Conservation (phyloP, 2,329 filamentous ascomycete species). For the Fusarium nygamai region DNA sequence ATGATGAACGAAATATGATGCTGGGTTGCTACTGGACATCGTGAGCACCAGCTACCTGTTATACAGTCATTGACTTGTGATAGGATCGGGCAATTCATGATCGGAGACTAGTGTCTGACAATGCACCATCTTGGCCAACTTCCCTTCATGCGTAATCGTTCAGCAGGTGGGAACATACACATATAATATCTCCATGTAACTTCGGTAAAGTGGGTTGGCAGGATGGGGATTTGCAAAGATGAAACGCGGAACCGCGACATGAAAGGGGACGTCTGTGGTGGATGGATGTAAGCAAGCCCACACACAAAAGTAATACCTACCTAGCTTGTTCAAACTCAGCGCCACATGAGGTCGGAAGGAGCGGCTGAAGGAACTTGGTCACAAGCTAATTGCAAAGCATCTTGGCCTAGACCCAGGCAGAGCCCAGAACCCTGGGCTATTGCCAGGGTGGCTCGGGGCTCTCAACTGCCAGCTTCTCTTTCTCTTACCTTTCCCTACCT, state of each 20-base stretch:
- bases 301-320: not conserved
- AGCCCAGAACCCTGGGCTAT: not conserved
- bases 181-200: not conserved
- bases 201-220: conserved; percentile 13
- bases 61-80: not conserved
- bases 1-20: conserved; percentile 36
- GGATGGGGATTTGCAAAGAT: conserved; percentile 24
- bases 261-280: conserved; percentile 1
- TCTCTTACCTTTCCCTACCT: not conserved
- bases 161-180: not conserved
- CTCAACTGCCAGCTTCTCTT: not conserved
- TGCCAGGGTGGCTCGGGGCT: conserved; percentile 1
- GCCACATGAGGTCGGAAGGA: conserved; percentile 21
- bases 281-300: conserved; percentile 1
- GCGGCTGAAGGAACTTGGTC: conserved; percentile 24
- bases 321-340: not conserved
- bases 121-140: not conserved
- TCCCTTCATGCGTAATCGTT: not conserved
- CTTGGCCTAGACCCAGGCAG: not conserved
- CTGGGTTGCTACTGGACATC: not conserved
- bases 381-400: conserved; percentile 10
- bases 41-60: not conserved
- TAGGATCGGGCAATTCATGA: not conserved
- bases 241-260: conserved; percentile 14
- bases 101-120: not conserved